phyloP scores from a whole-genome alignment of 129 eudicot genomes.

The Escallonia rubra region DNA sequence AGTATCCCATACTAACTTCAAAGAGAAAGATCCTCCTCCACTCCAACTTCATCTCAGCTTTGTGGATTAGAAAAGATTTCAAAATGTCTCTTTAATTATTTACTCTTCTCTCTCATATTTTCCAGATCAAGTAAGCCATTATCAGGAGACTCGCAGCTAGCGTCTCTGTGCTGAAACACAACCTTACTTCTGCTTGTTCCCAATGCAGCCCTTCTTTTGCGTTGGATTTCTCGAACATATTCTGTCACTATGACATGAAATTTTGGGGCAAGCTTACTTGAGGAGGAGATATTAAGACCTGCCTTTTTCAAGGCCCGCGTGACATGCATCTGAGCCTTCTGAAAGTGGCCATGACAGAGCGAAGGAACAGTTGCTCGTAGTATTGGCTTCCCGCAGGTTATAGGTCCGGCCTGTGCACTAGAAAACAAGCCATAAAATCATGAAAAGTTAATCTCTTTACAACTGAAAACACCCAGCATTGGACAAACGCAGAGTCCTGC shows the following conservation, averaged over 20 bases:
- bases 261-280: slow-evolving; percentile 40
- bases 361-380: slow-evolving; percentile 44
- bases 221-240: slow-evolving; percentile 50
- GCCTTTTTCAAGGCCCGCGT: slow-evolving; percentile 52
- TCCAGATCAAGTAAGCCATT: background rate
- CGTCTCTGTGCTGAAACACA: slow-evolving; percentile 31
- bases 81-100: background rate
- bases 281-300: slow-evolving; percentile 31
- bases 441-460: too few relatives aligned
- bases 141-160: slow-evolving; percentile 13
- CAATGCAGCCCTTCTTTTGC: slow-evolving; percentile 33
- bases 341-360: slow-evolving; percentile 36
- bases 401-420: slow-evolving; percentile 41
- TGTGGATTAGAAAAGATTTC: background rate
- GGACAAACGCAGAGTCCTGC: too few relatives aligned
- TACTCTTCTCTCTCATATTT: slow-evolving; percentile 3
- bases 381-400: slow-evolving; percentile 52
- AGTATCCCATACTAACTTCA: slow-evolving; percentile 1
- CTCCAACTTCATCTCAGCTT: background rate
- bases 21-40: background rate
- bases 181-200: slow-evolving; percentile 22
- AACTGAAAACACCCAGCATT: too few relatives aligned
- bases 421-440: too few relatives aligned
- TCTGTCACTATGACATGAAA: slow-evolving; percentile 47
- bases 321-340: slow-evolving; percentile 44